phyloP scores from a whole-genome alignment of 1,284 basidiomycete species.

The Pholiota adiposa region DNA sequence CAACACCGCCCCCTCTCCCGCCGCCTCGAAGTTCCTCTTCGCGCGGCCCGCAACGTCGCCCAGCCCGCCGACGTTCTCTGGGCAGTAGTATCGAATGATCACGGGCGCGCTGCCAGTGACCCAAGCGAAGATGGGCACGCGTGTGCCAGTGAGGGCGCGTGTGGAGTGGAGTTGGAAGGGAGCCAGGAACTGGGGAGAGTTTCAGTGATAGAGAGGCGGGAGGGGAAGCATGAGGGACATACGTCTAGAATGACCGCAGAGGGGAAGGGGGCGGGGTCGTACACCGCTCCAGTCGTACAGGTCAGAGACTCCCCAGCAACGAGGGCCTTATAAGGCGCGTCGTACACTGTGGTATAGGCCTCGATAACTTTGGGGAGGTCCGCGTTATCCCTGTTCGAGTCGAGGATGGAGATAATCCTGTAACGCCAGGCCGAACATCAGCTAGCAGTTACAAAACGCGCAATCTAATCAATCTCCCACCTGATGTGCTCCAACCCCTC shows the following conservation, averaged over 20 bases:
- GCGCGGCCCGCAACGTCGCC: background rate
- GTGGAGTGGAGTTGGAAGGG: background rate
- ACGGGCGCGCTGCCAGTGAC: conserved; percentile 3
- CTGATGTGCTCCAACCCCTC: background rate
- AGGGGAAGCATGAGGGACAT: background rate
- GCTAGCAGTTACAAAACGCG: background rate
- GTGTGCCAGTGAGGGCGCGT: background rate
- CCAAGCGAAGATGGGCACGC: conserved; percentile 3
- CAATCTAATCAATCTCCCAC: background rate
- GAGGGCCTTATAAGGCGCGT: background rate
- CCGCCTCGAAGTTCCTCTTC: background rate
- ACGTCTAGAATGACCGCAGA: conserved; percentile 3
- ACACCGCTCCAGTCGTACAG: background rate
- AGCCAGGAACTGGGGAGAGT: background rate
- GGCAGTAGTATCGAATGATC: conserved; percentile 3
- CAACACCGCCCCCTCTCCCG: background rate
- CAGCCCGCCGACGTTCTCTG: background rate
- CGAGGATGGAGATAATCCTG: conserved; percentile 1
- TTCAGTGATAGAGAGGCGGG: too few relatives aligned
- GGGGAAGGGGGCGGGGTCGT: background rate
- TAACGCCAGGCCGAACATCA: too few relatives aligned
- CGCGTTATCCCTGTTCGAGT: background rate
- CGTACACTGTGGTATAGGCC: background rate
- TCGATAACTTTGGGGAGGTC: conserved; percentile 3
- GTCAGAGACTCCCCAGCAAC: background rate